Evolutionary conservation across 2,329 filamentous ascomycete genomes (phyloP), one percentile per base, ranked within the genome.

Genomic region (Ophiostoma ulmi): DNA sequence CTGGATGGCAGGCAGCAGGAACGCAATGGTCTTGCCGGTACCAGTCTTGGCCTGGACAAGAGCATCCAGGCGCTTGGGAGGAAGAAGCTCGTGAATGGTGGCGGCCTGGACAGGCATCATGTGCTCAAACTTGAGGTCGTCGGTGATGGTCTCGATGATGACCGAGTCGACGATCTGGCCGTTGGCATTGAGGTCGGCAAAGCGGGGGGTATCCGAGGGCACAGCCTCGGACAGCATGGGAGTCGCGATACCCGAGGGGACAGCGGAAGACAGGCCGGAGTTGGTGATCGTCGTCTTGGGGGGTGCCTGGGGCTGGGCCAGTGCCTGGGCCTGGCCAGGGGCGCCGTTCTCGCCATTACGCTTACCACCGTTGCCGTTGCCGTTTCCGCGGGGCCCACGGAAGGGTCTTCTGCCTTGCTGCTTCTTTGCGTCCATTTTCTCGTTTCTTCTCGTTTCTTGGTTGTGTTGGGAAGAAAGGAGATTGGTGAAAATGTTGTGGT

Each of bases 1-100:
- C 78, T 95, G 91, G 48, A 96, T 81, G n/a, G 91, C 86, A n/a
- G 92, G 93, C 3, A 95, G 82, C 48, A 96, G 83, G 80, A 96
- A 96, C 67, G 90, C 92, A 70, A 95, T 80, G 0, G 92, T 96
- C 81, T 96, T 96, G 75, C 92, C 92, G 0, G 93, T 96, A 74
- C 92, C 92, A 0, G 92, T 96, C 81, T 91, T 94, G 69, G 92
- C 92, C 79, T 95, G 92, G 7, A 92, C 92, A 72, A 96, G 82
- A 72, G 88, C 82, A 76, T 86, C 85, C 69, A 75, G 78, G 36
- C 80, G 79, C 68, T 79, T 79, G 0, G 80, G 80, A n/a, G 81
- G 80, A 13, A 85, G 80, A 70, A 86, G 80, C 69, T 81, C 79
- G 72, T 80, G 77, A 14, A 87, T 78, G 2, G 84, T 85, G 20